Evolutionary conservation across 139 green algal genomes (phyloP), one percentile per base, ranked within the genome.

Genomic region (Chlorokybus atmophyticus): DNA sequence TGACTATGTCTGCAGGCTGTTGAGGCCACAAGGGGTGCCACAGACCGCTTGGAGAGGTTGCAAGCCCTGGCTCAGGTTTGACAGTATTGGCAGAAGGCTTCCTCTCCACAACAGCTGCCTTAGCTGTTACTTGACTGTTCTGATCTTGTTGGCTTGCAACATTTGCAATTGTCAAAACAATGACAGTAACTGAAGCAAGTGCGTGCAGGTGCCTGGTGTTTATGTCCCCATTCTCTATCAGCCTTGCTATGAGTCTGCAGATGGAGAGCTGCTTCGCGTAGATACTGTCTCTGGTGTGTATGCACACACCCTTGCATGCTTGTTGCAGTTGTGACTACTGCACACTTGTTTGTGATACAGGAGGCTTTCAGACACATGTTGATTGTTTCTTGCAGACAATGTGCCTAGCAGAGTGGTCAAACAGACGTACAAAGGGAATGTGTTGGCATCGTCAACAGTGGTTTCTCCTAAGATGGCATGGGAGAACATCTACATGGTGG

Each of bases 401-500:
- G 58, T 66, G 2, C 60, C 60, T 4, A 1, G 8, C 1, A 48
- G 23, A 6, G 73, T 80, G 25, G 30, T 70, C 55, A 80, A 80
- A 57, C 74, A 81, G 52, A 80, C 74, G 21, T 80, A 80, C 52
- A 38, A 59, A 0, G 74, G 74, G 24, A 53, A 51, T 3, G 52
- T 49, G 47, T 61, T 80, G 17, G 74, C 74, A 23, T 41, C 27
- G 30, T 75, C 59, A 8, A 73, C 74, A 8, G 73, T 80, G 23
- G 71, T 80, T 42, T 73, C 63, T 14, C 25, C 32, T 2, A 35
- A 47, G 3, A 80, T 80, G 73, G 73, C 73, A 0, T 80, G 73
- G 73, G 73, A 80, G 40, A 73, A 64, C 38, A 80, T 80, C 39
- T 80, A 59, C 55, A 80, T 80, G 73, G 60, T 71, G 44, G 55